phyloP scores from a whole-genome alignment of 2,329 filamentous ascomycete species.

The Pseudogymnoascus pannorum region DNA sequence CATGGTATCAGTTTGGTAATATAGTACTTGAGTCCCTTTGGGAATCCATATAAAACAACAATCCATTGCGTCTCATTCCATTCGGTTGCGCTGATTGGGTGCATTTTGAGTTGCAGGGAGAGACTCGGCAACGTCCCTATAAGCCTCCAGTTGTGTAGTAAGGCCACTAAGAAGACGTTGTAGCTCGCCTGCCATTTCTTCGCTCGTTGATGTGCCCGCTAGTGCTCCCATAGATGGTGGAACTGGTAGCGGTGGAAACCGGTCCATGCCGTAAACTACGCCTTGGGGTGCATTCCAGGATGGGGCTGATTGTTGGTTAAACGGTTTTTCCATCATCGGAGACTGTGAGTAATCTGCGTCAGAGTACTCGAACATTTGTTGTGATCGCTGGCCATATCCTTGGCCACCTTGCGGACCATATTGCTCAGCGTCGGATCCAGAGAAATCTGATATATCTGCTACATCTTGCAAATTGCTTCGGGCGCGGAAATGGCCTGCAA shows the following conservation, averaged over 20 bases:
- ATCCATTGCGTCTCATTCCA: neutral
- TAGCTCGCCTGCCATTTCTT: slow-evolving; percentile 24
- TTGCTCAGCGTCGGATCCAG: slow-evolving; percentile 23
- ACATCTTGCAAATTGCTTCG: slow-evolving; percentile 19
- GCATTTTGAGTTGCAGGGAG: slow-evolving; percentile 2
- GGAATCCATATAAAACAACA: slow-evolving; percentile 4
- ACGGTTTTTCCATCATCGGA: slow-evolving; percentile 10
- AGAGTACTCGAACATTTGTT: neutral
- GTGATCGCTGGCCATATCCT: neutral
- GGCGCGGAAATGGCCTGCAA: slow-evolving; percentile 27
- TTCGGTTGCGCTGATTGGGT: neutral
- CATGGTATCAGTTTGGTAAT: neutral
- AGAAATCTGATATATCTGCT: slow-evolving; percentile 27
- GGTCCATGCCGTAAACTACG: neutral
- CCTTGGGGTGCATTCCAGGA: slow-evolving; percentile 12
- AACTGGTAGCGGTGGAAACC: slow-evolving; percentile 19
- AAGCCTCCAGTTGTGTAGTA: slow-evolving; percentile 21
- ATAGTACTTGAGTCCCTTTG: neutral
- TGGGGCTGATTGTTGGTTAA: slow-evolving; percentile 12
- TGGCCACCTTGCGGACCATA: neutral
- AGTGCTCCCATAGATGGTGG: slow-evolving; percentile 23
- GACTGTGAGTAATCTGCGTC: neutral
- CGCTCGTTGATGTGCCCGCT: slow-evolving; percentile 19
- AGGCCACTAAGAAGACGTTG: slow-evolving; percentile 20
- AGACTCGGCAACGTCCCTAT: slow-evolving; percentile 22